phyloP scores from a whole-genome alignment of 805 yeast genomes.

The Pichia californica region DNA sequence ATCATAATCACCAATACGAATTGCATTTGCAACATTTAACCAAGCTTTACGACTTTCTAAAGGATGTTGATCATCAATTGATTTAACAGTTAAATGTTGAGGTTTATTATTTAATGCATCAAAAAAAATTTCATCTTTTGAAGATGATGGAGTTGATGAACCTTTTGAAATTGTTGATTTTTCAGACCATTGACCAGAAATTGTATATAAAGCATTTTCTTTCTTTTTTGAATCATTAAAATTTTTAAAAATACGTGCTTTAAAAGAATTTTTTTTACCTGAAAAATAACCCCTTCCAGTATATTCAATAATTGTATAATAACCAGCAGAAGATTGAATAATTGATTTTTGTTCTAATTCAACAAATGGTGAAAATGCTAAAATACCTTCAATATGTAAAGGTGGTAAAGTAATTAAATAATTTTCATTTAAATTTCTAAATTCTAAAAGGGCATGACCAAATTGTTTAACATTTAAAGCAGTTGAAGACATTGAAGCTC shows the following conservation, averaged over 20 bases:
- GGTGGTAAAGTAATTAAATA: conserved; percentile 89
- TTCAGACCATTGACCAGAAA: conserved; percentile 91
- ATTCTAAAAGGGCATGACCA: conserved; percentile 80
- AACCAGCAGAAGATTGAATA: conserved; percentile 79
- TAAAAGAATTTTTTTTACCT: conserved; percentile 90
- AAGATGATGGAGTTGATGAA: conserved; percentile 34
- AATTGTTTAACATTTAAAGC: conserved; percentile 82
- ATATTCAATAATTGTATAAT: conserved; percentile 65
- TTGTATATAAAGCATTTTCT: conserved; percentile 67
- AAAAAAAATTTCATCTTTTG: conserved; percentile 49
- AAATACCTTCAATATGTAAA: conserved; percentile 87
- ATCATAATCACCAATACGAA: conserved; percentile 67
- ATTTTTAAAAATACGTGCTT: conserved; percentile 69
- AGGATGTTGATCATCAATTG: conserved; percentile 70
- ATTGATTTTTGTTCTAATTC: conserved; percentile 87
- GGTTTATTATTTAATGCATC: conserved; percentile 49
- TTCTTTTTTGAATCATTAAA: conserved; percentile 40
- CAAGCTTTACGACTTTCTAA: conserved; percentile 88
- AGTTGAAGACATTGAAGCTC: conserved; percentile 71
- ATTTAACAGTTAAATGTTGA: conserved; percentile 65
- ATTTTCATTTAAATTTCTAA: conserved; percentile 53
- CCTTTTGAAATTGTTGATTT: conserved; percentile 60
- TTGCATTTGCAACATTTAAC: conserved; percentile 84
- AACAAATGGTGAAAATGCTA: conserved; percentile 88
- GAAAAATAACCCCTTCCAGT: conserved; percentile 92